A percentile compares a stretch with the other conserved stretches of the same genome.
Evolutionary conservation across 176 grass and related monocot genomes (phyloP).

Genomic region (Oryza brachyantha): DNA sequence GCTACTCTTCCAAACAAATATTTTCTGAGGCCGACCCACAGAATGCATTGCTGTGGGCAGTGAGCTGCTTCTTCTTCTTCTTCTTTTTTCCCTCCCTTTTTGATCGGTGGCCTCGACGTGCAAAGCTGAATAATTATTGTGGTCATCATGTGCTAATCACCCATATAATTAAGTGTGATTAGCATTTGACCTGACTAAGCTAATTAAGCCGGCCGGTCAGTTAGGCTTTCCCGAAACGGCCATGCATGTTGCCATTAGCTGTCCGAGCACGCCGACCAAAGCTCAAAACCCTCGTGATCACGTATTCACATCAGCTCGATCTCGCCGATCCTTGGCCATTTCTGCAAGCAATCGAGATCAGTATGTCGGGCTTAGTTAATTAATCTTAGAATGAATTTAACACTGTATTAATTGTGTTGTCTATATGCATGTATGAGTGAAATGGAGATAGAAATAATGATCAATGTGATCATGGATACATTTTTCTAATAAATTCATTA

Average conservation of each 20-base stretch:
- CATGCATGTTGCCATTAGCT: conserved; percentile 21
- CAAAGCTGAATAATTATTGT: neutral
- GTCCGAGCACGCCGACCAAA: neutral
- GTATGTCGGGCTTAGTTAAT: neutral
- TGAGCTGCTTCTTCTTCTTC: neutral
- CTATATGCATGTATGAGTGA: no score
- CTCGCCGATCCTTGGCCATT: conserved; percentile 17
- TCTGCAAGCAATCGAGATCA: neutral
- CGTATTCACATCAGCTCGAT: neutral
- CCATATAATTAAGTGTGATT: neutral
- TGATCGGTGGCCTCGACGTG: neutral
- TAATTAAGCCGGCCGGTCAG: conserved; percentile 4
- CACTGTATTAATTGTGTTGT: no score
- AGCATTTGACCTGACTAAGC: neutral
- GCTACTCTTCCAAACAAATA: neutral
- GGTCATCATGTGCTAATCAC: neutral
- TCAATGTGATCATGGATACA: no score
- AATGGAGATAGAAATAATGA: no score
- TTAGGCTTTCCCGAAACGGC: conserved; percentile 38
- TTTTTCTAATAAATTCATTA: no score
- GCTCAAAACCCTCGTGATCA: neutral
- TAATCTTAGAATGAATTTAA: no score
- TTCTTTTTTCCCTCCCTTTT: no score
- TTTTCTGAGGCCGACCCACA: neutral
- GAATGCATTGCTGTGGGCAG: neutral